These are phyloP conservation scores for Starmera quercuum DNA, from an alignment of 805 yeast species.

Conservation along the genomic window DNA sequence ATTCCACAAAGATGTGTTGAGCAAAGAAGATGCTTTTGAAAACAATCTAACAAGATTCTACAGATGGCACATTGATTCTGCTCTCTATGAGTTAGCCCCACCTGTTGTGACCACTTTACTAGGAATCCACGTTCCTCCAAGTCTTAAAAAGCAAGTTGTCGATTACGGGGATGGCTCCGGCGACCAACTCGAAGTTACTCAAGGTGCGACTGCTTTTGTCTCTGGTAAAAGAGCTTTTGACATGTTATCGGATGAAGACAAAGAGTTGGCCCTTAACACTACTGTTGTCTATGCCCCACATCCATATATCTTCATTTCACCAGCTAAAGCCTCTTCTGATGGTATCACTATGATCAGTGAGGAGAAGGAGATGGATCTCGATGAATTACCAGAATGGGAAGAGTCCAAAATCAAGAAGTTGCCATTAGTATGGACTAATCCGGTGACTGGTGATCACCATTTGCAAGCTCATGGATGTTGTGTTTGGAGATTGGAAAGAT, in stretches of 20 bases:
- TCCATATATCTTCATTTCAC: conserved; percentile 79
- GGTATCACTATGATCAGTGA: conserved; percentile 84
- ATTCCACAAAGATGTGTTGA: conserved; percentile 64
- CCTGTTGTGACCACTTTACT: conserved; percentile 80
- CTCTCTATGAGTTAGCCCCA: conserved; percentile 78
- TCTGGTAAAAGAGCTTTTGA: conserved; percentile 79
- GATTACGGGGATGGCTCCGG: conserved; percentile 54
- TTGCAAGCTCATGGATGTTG: conserved; percentile 88
- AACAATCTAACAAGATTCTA: conserved; percentile 70
- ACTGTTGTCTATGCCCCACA: conserved; percentile 87
- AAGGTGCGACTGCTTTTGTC: conserved; percentile 86
- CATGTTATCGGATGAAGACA: conserved; percentile 57
- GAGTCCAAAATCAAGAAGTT: conserved; percentile 64
- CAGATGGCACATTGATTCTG: conserved; percentile 94
- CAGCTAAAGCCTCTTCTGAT: conserved; percentile 76
- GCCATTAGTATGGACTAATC: conserved; percentile 91
- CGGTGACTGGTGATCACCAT: conserved; percentile 75
- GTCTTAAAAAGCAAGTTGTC: conserved; percentile 53
- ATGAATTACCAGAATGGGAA: conserved; percentile 79
- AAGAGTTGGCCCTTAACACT: conserved; percentile 68
- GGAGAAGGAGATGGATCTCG: conserved; percentile 59
- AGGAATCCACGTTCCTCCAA: conserved; percentile 74
- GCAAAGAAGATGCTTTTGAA: conserved; percentile 52
- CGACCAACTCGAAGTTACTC: conserved; percentile 59
- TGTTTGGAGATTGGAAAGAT: conserved; percentile 52